Conservation (phyloP, 148 eudicot species). For the Nyssa sinensis region DNA sequence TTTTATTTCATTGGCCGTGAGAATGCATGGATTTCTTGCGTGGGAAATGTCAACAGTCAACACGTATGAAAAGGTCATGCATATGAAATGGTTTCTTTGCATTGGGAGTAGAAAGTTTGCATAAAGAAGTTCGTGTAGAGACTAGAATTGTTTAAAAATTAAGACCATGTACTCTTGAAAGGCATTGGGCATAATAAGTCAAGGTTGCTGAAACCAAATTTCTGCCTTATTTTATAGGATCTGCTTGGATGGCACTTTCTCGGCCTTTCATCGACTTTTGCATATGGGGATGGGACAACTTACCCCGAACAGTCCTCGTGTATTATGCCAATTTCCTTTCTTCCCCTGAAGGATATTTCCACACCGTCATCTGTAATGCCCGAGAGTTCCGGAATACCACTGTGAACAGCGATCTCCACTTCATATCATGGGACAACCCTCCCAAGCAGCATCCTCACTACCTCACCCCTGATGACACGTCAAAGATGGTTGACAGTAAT, state of each 20-base stretch:
- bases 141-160: background rate
- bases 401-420: conserved; percentile 55
- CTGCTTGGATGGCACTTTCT: conserved; percentile 65
- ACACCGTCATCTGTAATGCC: conserved; percentile 56
- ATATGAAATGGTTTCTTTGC: too few relatives aligned
- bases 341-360: conserved; percentile 64
- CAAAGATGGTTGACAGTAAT: conserved; percentile 44
- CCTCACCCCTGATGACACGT: conserved; percentile 43
- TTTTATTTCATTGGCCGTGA: too few relatives aligned
- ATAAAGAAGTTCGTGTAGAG: background rate
- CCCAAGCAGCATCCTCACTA: conserved; percentile 68
- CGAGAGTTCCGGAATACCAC: conserved; percentile 52
- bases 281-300: conserved; percentile 69
- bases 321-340: conserved; percentile 58
- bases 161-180: background rate
- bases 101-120: background rate
- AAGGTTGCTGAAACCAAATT: background rate
- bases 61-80: too few relatives aligned
- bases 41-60: background rate
- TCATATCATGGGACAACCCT: conserved; percentile 61
- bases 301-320: conserved; percentile 55
- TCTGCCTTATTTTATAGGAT: conserved; percentile 30
- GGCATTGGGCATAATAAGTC: background rate
- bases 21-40: background rate
- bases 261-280: conserved; percentile 53